phyloP scores from a whole-genome alignment of 345 rosid genomes.

The Eucalyptus caleyi region DNA sequence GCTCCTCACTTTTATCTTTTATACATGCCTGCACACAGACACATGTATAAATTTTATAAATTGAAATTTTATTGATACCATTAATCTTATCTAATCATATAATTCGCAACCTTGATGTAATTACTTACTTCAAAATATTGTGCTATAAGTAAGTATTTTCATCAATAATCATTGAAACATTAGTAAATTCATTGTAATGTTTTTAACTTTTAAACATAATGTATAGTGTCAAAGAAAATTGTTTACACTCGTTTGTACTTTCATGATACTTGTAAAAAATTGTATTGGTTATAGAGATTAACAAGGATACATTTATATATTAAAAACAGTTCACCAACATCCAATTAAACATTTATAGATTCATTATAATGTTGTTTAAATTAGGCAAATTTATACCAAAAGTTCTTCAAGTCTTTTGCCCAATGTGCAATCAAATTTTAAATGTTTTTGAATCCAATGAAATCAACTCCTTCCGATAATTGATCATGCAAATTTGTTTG shows the following conservation, averaged over 20 bases:
- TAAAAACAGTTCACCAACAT: no score
- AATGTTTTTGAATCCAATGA: not conserved
- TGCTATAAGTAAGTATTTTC: not conserved
- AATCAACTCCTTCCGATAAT: not conserved
- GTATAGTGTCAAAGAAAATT: not conserved
- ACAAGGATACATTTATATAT: not conserved
- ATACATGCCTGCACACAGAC: not conserved
- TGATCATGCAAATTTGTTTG: not conserved
- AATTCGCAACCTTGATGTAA: fast-evolving
- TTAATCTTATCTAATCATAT: not conserved
- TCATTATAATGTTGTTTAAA: not conserved
- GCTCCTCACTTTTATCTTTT: not conserved
- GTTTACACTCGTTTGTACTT: not conserved
- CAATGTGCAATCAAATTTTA: not conserved
- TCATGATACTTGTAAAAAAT: not conserved
- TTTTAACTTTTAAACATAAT: no score
- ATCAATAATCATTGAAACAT: not conserved
- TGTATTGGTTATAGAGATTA: not conserved
- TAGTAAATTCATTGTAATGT: not conserved
- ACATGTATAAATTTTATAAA: not conserved
- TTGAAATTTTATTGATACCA: not conserved
- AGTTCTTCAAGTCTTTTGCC: not conserved
- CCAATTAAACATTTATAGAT: not conserved
- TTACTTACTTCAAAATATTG: not conserved
- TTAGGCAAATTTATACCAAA: not conserved